phyloP scores from a whole-genome alignment of 179 eudicot genomes.

The Beta lomatogona region DNA sequence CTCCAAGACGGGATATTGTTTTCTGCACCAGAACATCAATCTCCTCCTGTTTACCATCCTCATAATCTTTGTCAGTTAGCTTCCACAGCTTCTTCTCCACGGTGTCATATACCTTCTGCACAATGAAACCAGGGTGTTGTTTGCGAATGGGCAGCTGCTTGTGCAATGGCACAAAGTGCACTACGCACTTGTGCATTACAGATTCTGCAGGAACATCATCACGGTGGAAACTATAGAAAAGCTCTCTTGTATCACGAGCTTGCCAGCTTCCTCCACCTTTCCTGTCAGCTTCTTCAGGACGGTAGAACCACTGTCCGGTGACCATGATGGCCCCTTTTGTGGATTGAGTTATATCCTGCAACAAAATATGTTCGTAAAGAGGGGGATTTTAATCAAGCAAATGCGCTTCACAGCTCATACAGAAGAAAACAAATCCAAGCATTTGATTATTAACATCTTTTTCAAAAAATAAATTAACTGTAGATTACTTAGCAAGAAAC shows the following conservation, averaged over 20 bases:
- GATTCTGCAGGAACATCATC: conserved; percentile 98
- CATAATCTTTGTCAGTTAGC: conserved; percentile 94
- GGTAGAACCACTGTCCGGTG: conserved; percentile 96
- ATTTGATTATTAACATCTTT: neutral
- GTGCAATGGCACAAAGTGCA: conserved; percentile 80
- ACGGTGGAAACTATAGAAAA: conserved; percentile 93
- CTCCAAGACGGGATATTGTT: conserved; percentile 74
- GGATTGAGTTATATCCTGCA: conserved; percentile 70
- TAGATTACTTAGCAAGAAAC: neutral
- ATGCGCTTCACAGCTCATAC: neutral
- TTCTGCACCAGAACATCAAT: conserved; percentile 88
- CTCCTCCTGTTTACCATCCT: conserved; percentile 82
- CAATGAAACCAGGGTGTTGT: conserved; percentile 86
- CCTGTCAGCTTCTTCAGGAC: conserved; percentile 98
- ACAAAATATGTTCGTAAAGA: neutral
- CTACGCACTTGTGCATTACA: conserved; percentile 96
- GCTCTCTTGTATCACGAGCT: conserved; percentile 85
- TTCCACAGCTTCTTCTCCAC: conserved; percentile 72
- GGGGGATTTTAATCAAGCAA: neutral
- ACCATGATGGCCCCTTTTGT: conserved; percentile 70
- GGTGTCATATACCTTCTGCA: conserved; percentile 94
- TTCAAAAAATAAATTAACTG: neutral
- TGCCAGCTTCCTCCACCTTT: conserved; percentile 93
- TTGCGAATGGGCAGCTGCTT: conserved; percentile 87
- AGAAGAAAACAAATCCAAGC: neutral